Evolutionary conservation across 768 basidiomycete genomes (phyloP), one percentile per base, ranked within the genome.

Genomic region (Termitomyces sp.): DNA sequence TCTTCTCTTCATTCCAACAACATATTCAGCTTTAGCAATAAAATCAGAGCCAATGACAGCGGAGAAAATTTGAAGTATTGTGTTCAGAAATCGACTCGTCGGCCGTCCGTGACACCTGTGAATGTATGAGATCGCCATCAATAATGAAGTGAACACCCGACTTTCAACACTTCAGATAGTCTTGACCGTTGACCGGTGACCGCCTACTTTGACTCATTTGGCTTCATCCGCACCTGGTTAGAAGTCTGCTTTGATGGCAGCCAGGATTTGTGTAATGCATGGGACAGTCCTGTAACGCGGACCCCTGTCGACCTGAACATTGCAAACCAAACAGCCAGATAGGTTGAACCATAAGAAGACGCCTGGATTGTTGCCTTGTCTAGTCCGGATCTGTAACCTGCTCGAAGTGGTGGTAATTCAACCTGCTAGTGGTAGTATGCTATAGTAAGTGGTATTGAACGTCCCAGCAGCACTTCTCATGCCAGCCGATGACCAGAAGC

Each of bases 91-190:
- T 40, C 49, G 52, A 32, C 40, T 30, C n/a, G 30, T 18, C 24
- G 26, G 27, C 42, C 30, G 42, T 32, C 48, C 51, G 27, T 53
- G 55, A 56, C 54, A 49, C 52, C 57, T 57, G 56, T 49, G 60
- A 51, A 61, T 40, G 40, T 55, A 36, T 48, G 51, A 53, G 46
- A 48, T 46, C 24, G 50, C 53, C 55, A 60, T 60, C 55, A 56
- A 46, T 49, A 34, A 56, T 53, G 22, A 24, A 44, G 30, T 33
- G 53, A 51, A 51, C 16, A 51, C 36, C 50, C 50, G 50, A 1
- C 34, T 26, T 34, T 33, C 26, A 16, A n/a, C n/a, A n/a, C n/a
- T n/a, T n/a, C n/a, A n/a, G n/a, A n/a, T n/a, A n/a, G n/a, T n/a
- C n/a, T n/a, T n/a, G n/a, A n/a, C n/a, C n/a, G n/a, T n/a, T n/a